Percentiles rank a stretch among this genome's conserved stretches.
Evolutionary conservation across 2,329 filamentous ascomycete species (phyloP).

Genomic region (Lasiodiplodia citricola): DNA sequence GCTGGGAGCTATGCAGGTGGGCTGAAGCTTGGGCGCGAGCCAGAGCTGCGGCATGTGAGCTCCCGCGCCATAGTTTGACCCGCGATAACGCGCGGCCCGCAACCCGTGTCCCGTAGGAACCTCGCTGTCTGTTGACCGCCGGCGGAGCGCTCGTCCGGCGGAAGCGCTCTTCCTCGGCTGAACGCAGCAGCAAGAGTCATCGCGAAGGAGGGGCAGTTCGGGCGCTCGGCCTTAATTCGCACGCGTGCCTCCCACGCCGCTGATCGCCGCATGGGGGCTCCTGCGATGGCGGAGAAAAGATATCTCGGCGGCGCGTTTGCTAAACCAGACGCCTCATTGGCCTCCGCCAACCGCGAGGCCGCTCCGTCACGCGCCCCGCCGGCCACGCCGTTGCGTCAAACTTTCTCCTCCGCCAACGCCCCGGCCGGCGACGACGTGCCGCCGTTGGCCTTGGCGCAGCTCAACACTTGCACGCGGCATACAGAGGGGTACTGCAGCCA

Average conservation of each 20-base stretch:
- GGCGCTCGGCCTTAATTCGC: slow-evolving; percentile 17
- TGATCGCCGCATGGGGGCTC: slow-evolving; percentile 8
- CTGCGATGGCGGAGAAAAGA: not conserved
- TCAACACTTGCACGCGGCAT: not conserved
- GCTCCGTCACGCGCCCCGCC: not conserved
- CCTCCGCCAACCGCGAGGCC: not conserved
- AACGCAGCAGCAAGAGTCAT: not conserved
- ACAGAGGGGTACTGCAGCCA: too few relatives aligned
- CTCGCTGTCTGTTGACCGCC: not conserved
- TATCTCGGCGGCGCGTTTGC: not conserved
- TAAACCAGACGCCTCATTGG: slow-evolving; percentile 16
- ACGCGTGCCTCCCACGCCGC: not conserved
- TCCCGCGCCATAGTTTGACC: slow-evolving; percentile 1
- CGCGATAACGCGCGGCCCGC: slow-evolving; percentile 9
- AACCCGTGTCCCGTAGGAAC: not conserved
- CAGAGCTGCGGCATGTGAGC: slow-evolving; percentile 2
- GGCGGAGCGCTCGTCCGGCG: slow-evolving; percentile 12
- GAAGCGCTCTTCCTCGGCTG: slow-evolving; percentile 22
- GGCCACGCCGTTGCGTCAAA: slow-evolving; percentile 9
- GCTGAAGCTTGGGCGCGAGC: slow-evolving; percentile 19
- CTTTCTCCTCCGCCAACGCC: not conserved
- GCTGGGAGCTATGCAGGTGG: slow-evolving; percentile 8
- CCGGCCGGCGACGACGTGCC: not conserved
- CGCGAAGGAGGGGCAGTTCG: slow-evolving; percentile 7
- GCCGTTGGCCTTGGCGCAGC: slow-evolving; percentile 15